These are phyloP conservation scores for Huntiella bhutanensis DNA, from an alignment of 2,329 filamentous ascomycete genomes.

Conservation along the genomic window DNA sequence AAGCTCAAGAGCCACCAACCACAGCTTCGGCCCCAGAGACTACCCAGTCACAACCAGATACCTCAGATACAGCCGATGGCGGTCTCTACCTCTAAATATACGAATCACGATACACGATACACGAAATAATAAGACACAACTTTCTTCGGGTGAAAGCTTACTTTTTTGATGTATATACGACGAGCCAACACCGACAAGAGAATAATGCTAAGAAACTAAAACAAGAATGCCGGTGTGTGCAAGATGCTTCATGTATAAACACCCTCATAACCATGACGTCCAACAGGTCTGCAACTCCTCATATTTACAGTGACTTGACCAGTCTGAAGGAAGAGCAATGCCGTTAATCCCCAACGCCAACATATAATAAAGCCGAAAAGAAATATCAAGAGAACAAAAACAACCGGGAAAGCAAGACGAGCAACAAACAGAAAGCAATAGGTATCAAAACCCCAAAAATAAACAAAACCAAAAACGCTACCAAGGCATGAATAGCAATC, in stretches of 20 bases:
- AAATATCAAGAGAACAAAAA: constrained; percentile 10
- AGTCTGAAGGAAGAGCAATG: constrained; percentile 4
- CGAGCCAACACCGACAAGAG: constrained; percentile 13
- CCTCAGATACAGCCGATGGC: no score
- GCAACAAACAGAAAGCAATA: constrained; percentile 11
- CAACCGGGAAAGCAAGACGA: constrained; percentile 4
- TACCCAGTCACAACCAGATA: no score
- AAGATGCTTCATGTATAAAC: constrained; percentile 3
- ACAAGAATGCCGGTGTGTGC: constrained; percentile 12
- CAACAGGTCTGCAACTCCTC: no score
- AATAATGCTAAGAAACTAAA: constrained; percentile 12
- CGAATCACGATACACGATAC: no score
- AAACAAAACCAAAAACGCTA: background rate
- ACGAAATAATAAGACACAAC: constrained; percentile 3
- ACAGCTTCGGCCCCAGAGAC: no score
- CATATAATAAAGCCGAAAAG: no score
- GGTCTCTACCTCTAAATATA: no score
- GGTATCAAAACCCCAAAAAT: constrained; percentile 11
- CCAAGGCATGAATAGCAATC: background rate
- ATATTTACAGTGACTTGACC: no score
- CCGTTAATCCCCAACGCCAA: background rate
- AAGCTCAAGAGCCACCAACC: no score
- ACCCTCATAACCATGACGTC: no score
- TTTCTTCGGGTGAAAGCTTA: no score
- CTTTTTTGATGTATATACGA: background rate